Percentiles rank a stretch among this genome's conserved stretches.
phyloP scores from a whole-genome alignment of 148 eudicot genomes.

The Beta vulgaris region DNA sequence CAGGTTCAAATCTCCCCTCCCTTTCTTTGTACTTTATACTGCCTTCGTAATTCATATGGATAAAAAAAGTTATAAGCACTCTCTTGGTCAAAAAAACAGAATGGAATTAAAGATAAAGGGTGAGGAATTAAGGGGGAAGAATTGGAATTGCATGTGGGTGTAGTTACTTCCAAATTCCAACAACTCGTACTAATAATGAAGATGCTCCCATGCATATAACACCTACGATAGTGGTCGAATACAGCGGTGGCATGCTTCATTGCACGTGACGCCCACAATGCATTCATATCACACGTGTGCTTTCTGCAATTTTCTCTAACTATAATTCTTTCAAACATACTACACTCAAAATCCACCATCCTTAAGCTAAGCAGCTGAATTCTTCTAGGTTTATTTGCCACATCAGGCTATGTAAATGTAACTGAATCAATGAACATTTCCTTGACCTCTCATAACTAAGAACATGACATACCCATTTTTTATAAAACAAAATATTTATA shows the following conservation, averaged over 20 bases:
- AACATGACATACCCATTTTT: too few relatives aligned
- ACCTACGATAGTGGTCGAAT: slow-evolving; percentile 16
- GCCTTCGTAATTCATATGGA: too few relatives aligned
- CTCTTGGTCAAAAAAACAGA: background rate
- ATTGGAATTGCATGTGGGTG: slow-evolving; percentile 17
- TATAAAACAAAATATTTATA: too few relatives aligned
- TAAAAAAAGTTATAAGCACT: too few relatives aligned
- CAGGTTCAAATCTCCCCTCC: too few relatives aligned
- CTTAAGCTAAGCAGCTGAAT: background rate
- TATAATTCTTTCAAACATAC: background rate
- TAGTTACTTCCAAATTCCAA: too few relatives aligned
- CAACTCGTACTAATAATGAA: background rate
- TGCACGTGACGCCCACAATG: slow-evolving; percentile 29
- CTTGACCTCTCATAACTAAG: too few relatives aligned
- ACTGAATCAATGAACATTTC: too few relatives aligned
- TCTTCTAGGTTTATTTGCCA: too few relatives aligned
- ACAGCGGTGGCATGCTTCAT: slow-evolving; percentile 16
- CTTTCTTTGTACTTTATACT: too few relatives aligned
- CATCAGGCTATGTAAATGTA: too few relatives aligned
- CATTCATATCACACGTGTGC: slow-evolving; percentile 23
- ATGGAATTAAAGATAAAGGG: background rate
- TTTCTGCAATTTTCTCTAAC: background rate
- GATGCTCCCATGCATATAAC: slow-evolving; percentile 12
- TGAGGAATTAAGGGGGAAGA: slow-evolving; percentile 6
- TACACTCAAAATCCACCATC: background rate